A percentile compares a stretch with the other conserved stretches of the same genome.
phyloP scores from a whole-genome alignment of 331 rosid genomes.

The Pyracantha coccinea region DNA sequence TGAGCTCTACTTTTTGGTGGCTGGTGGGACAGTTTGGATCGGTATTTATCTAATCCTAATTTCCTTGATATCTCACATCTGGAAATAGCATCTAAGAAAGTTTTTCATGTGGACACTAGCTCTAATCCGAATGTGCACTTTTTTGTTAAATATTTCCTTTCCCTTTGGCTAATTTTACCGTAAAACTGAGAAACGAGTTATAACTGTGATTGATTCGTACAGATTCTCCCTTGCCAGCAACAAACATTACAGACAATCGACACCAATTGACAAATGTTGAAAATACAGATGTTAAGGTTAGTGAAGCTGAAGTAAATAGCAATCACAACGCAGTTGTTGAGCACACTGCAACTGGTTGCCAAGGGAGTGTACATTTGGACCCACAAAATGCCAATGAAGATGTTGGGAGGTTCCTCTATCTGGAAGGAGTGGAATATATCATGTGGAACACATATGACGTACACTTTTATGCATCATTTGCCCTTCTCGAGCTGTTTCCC shows the following conservation, averaged over 20 bases:
- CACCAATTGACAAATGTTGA: conserved; percentile 32
- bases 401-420: conserved; percentile 90
- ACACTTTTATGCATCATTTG: conserved; percentile 96
- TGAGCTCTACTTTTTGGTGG: conserved; percentile 96
- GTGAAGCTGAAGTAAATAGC: conserved; percentile 38
- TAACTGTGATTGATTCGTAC: conserved; percentile 14
- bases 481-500: conserved; percentile 92
- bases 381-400: conserved; percentile 45
- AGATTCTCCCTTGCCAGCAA: conserved; percentile 52
- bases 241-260: conserved; percentile 26
- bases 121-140: neutral
- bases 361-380: conserved; percentile 8
- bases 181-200: conserved; percentile 1
- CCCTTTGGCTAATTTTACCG: neutral
- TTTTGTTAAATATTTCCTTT: neutral
- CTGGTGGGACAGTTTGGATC: conserved; percentile 99
- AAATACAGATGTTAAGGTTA: conserved; percentile 23
- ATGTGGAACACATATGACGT: conserved; percentile 99
- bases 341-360: conserved; percentile 4
- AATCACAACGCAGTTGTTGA: conserved; percentile 30
- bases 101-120: neutral
- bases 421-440: conserved; percentile 94
- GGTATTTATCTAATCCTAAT: conserved; percentile 38
- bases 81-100: neutral
- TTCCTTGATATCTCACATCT: neutral